Evolutionary conservation across 2,329 filamentous ascomycete species (phyloP), one percentile per base, ranked within the genome.

Genomic region (Magnaporthiopsis poae): DNA sequence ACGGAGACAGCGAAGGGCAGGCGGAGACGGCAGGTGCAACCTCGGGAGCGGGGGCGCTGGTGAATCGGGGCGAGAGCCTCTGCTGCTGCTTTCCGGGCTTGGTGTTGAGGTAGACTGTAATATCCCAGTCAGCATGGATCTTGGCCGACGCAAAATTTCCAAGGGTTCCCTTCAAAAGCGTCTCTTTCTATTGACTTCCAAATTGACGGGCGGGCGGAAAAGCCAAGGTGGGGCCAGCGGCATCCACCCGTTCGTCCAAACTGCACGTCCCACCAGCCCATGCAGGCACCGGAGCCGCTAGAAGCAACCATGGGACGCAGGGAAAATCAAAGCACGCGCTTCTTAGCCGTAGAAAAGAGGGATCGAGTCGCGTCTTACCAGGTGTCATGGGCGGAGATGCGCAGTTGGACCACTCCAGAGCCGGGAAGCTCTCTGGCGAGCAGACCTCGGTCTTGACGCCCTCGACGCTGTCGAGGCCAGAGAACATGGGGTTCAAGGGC

Each of bases 321-420:
- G 39, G 39, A 39, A 21, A 36, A 35, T 15, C 61, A 27, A 64
- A 59, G 13, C 18, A 33, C 21, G 27, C 9, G 18, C 29, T 31
- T n/a, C 3, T 27, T 31, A 36, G 31, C 31, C n/a, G 59, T 13
- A 62, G 31, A n/a, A 64, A 67, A 62, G 63, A 64, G 61, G 46
- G 21, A 56, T 56, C 2, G 46, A 21, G 18, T 66, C 5, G 65
- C 7, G 35, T 86, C 91, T 81, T 88, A 96, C 92, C 87, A 85
- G 93, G 92, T 73, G 92, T 96, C 85, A 96, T 87, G 31, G 92
- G 91, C 65, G 93, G 92, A 39, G 93, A 96, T 67, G 86, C 85
- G 68, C 87, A 89, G 75, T 84, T 87, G 67, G 89, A 83, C 89
- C 91, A 96, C 72, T 94, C 90, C 70, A 90, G 82, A 70, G 82